Evolutionary conservation across 352 stramenopile genomes (phyloP), one percentile per base, ranked within the genome.

Genomic region (Phytopythium kandeliae): DNA sequence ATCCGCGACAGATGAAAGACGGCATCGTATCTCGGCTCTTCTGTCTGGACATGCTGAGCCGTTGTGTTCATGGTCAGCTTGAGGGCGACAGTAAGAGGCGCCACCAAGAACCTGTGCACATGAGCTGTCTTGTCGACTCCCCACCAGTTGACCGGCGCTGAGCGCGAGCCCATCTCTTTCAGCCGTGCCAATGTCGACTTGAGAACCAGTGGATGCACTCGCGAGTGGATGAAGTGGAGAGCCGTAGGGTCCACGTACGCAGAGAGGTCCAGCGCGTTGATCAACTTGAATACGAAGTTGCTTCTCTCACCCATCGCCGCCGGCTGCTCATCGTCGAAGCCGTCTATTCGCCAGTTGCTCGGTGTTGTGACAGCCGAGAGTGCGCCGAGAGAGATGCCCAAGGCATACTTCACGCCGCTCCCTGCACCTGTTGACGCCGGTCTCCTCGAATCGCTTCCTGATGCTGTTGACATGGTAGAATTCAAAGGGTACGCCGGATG

Each of bases 61-160:
- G 82, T 82, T 25, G 83, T 92, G 55, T 96, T 96, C 81, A 96
- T 92, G 13, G 81, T 94, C 38, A 96, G 58, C 62, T 96, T 96
- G 28, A 96, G 65, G 15, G 79, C 72, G 4, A 93, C 78, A 25
- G 76, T 75, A 50, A 96, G 91, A 12, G 85, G 85, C 16, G 78
- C 68, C 15, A 96, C 63, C n/a, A 95, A 36, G 55, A 96, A 96
- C 9, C 84, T 69, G 48, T 95, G 85, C 17, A 75, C 63, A 47
- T 92, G 85, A 0, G 72, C 68, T 21, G 63, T 88, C 33, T 88
- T 71, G 15, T 90, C 63, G 7, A 62, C 47, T n/a, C 77, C 83
- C 83, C 83, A 95, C 85, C 85, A 95, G 41, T 90, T 80, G 0
- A 62, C 51, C 11, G 66, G 70, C 0, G 74, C 67, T 10, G 59